phyloP scores from a whole-genome alignment of 441 rosid species.

The Croton laevigatus region DNA sequence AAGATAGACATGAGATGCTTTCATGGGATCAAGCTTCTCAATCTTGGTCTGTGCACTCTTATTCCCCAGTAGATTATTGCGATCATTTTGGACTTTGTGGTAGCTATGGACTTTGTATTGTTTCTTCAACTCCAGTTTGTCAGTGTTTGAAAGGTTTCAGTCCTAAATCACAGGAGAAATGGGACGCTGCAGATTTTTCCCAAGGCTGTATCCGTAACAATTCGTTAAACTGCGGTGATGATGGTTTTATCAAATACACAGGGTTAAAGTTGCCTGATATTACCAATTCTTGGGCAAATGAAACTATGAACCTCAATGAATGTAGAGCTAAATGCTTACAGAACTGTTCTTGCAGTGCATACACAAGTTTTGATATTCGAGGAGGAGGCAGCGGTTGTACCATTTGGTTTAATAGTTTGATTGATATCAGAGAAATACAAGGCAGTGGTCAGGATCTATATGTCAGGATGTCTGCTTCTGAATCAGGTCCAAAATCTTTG shows the following conservation, averaged over 20 bases:
- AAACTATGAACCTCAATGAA: slow-evolving; percentile 20
- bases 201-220: slow-evolving; percentile 50
- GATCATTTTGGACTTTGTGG: slow-evolving; percentile 48
- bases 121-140: slow-evolving; percentile 48
- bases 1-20: slow-evolving; percentile 30
- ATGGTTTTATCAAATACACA: slow-evolving; percentile 6
- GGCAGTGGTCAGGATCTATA: slow-evolving; percentile 5
- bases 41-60: slow-evolving; percentile 41
- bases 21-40: slow-evolving; percentile 42
- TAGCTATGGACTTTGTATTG: slow-evolving; percentile 44
- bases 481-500: background rate
- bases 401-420: slow-evolving; percentile 24
- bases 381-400: slow-evolving; percentile 21
- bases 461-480: slow-evolving; percentile 8
- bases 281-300: slow-evolving; percentile 8
- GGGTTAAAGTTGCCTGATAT: slow-evolving; percentile 25
- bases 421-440: slow-evolving; percentile 15
- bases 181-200: slow-evolving; percentile 49
- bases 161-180: slow-evolving; percentile 40
- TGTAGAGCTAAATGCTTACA: slow-evolving; percentile 16
- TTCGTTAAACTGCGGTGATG: slow-evolving; percentile 31
- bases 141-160: slow-evolving; percentile 48
- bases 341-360: slow-evolving; percentile 32
- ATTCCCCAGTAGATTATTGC: slow-evolving; percentile 51
- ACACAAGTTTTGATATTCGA: slow-evolving; percentile 23